Evolutionary conservation across 768 basidiomycete species (phyloP), one percentile per base, ranked within the genome.

Genomic region (Phylloporus arenicola): DNA sequence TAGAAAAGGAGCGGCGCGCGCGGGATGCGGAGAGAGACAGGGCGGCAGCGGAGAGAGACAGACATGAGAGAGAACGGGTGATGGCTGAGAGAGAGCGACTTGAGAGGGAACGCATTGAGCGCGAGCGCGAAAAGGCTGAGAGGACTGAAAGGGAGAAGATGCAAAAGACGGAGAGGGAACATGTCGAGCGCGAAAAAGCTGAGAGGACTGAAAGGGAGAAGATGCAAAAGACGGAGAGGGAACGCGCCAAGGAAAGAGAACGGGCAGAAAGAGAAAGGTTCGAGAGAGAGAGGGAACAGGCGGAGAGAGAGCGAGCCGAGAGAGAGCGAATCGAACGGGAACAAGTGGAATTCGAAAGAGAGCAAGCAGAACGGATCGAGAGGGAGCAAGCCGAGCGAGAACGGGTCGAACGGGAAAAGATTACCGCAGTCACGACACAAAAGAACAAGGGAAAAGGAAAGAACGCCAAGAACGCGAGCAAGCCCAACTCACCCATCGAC

Each of bases 401-500:
- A 35, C 44, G 25, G 12, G 19, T 20, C 20, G 43, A 53, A 29
- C 52, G 50, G 40, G 56, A 42, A 16, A 52, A 31, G n/a, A 38
- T 33, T 3, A 59, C 48, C 3, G 48, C 46, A 0, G 30, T 19
- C 13, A 5, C 47, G 16, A 8, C 43, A 19, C 33, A 37, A 31
- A 62, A 48, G 43, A 50, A 55, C 42, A 64, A 54, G 43, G 48
- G 37, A 12, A 53, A 54, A 19, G 48, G 30, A 12, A 61, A 64
- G 45, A 43, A 17, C 3, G 4, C 37, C 53, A 56, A 66, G 59
- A 43, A 58, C 34, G 39, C 58, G 24, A 65, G 53, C 52, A 63
- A 64, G 48, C 53, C 43, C 4, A 58, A 3, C 43, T 61, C 64
- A 16, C 63, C 67, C 25, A 53, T 74, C 60, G 66, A 71, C 55